Evolutionary conservation across 345 rosid species (phyloP), one percentile per base, ranked within the genome.

Genomic region (Arabidopsis suecica): DNA sequence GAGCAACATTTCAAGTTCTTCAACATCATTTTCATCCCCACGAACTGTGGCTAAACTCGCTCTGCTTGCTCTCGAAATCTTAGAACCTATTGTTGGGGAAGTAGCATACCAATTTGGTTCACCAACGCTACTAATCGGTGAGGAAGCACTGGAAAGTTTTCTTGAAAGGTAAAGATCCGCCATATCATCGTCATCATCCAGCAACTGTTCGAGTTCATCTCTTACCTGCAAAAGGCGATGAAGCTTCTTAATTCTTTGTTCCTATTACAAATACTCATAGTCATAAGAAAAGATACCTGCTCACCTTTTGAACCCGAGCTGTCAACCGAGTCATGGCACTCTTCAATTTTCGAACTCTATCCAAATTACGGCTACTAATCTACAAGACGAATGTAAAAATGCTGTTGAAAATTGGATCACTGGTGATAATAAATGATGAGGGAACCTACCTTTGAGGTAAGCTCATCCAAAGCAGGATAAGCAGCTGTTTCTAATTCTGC

Each of bases 171-270:
- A 95, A 40, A 95, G 91, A 72, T 95, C 97, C 55, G 97, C 96
- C 99, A 95, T 95, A 74, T 95, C 99, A 75, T 93, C 99, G 34
- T 96, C 99, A 78, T 95, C 98, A 86, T 92, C 98, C 78, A 95
- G 85, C 53, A 92, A 82, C 48, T 92, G 98, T 75, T 90, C 98
- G 55, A 95, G 98, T 72, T 92, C 98, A 84, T 92, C 98, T 72
- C 99, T 88, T 68, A 95, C 98, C 97, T 95, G 67, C 67, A 84
- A 37, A 54, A 69, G 41, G 9, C 0, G 13, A 42, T 41, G 33
- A 68, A 68, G 38, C 61, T 75, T 41, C 47, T 60, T 18, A 9
- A 8, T 28, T 45, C 0, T 12, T 7, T 45, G 2, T 22, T 47
- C 50, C 1, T 20, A 16, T 28, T 28, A 12, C 54, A 40, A 28